Evolutionary conservation across 225 moss, liverwort and hornwort genomes (phyloP), one percentile per base, ranked within the genome.

Genomic region (Pseudoscleropodium purum): DNA sequence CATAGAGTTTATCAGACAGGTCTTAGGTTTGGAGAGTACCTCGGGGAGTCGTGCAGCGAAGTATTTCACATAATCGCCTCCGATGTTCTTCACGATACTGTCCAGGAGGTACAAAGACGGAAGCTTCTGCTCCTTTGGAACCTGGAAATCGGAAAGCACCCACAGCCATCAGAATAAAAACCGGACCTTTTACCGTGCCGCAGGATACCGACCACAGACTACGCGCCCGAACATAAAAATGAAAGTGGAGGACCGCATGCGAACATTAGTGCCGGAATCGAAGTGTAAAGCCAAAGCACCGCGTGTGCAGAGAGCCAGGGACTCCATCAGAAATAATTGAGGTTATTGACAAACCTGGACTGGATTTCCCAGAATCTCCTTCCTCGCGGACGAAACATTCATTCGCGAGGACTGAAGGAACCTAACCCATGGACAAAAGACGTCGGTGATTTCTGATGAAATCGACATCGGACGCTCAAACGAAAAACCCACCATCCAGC

Each of bases 41-140:
- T 97, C 97, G 56, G 97, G 99, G 61, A 99, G 95, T 59, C 97
- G 95, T 37, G 96, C 97, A 84, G 96, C 95, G 88, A 99, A 99
- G 52, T 91, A 96, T 81, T 97, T 99, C 87, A 99, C 95, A 64
- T 99, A 99, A 41, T 97, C 99, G 70, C 96, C 97, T 91, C 97
- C 99, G 56, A 99, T 99, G 67, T 99, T 99, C 92, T 99, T 99
- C 81, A 99, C 99, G 56, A 97, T 99, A 92, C 99, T 99, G 91
- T 99, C 99, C 89, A 99, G 93, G 74, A 99, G 95, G 91, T 99
- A 99, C 68, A 99, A 88, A 36, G 99, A 96, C 43, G 99, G 99
- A 89, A 99, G 97, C 85, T 99, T 99, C 54, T 99, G 99, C 74
- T 99, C 99, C 90, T 96, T 97, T 9, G 97, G 96, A 81, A 97